phyloP scores from a whole-genome alignment of 225 moss, liverwort and hornwort genomes.

The Bryum argenteum region DNA sequence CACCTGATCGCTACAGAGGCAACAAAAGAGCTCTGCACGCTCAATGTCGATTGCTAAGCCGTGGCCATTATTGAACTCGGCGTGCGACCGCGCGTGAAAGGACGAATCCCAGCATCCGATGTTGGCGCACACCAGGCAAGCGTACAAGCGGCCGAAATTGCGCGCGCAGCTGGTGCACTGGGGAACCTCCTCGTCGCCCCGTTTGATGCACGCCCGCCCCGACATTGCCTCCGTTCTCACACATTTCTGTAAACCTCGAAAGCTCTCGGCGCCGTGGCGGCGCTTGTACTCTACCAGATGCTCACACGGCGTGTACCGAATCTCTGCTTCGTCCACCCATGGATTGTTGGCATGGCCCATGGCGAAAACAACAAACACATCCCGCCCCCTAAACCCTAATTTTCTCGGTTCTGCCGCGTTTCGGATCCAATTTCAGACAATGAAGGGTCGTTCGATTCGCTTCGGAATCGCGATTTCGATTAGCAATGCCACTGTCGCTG shows the following conservation, averaged over 20 bases:
- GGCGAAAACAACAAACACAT: slow-evolving; percentile 37
- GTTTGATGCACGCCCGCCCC: slow-evolving; percentile 75
- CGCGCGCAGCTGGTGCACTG: slow-evolving; percentile 74
- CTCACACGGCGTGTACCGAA: slow-evolving; percentile 69
- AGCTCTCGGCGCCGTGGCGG: slow-evolving; percentile 69
- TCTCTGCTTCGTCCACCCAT: slow-evolving; percentile 10
- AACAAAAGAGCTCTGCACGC: slow-evolving; percentile 91
- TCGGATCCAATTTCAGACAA: not conserved
- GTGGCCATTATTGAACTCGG: slow-evolving; percentile 66
- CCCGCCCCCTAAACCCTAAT: slow-evolving; percentile 42
- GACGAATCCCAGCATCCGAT: slow-evolving; percentile 77
- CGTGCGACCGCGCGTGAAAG: slow-evolving; percentile 71
- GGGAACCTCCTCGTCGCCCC: slow-evolving; percentile 79
- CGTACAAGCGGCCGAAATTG: slow-evolving; percentile 70
- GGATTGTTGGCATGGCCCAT: slow-evolving; percentile 46
- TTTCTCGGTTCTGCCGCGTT: not conserved
- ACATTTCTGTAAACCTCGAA: slow-evolving; percentile 75
- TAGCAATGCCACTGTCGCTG: not conserved
- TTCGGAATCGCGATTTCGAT: not conserved
- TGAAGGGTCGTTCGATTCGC: not conserved
- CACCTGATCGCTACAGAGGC: slow-evolving; percentile 81
- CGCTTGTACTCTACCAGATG: slow-evolving; percentile 69
- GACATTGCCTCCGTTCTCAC: slow-evolving; percentile 68
- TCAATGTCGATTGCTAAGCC: slow-evolving; percentile 89
- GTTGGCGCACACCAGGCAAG: slow-evolving; percentile 75